Percentiles rank a stretch among this genome's conserved stretches.
phyloP scores from a whole-genome alignment of 2,329 filamentous ascomycete species.

The Nemania diffusa region DNA sequence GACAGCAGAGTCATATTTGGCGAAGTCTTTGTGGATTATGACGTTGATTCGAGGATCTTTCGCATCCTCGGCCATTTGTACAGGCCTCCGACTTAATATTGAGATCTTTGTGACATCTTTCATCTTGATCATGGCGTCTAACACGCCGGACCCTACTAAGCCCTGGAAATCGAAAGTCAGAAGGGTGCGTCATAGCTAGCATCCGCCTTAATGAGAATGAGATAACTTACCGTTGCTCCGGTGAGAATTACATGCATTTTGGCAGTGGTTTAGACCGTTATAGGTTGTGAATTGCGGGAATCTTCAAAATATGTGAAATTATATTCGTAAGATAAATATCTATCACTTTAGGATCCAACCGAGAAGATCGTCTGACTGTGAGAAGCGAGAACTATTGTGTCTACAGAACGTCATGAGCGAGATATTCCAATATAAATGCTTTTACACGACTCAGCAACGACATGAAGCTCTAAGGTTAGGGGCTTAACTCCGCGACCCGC shows the following conservation, averaged over 20 bases:
- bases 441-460: not conserved
- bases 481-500: conserved; percentile 22
- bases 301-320: too few relatives aligned
- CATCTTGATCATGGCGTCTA: conserved; percentile 70
- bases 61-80: conserved; percentile 68
- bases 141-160: conserved; percentile 68
- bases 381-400: not conserved
- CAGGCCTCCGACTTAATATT: conserved; percentile 69
- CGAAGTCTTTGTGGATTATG: conserved; percentile 75
- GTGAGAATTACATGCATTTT: conserved; percentile 38
- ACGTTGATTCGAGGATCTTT: conserved; percentile 71
- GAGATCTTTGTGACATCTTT: conserved; percentile 71
- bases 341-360: not conserved
- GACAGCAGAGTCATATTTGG: conserved; percentile 65
- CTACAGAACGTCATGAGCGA: not conserved
- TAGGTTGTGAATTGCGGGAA: not conserved
- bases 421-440: conserved; percentile 8
- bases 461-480: not conserved
- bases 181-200: not conserved
- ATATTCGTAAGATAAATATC: too few relatives aligned
- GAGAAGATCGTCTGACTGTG: not conserved
- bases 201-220: not conserved
- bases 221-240: conserved; percentile 33
- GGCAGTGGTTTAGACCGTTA: not conserved
- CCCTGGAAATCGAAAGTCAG: conserved; percentile 51